phyloP scores from a whole-genome alignment of 1,139 yeast species.

The Hansenula lynferdii region DNA sequence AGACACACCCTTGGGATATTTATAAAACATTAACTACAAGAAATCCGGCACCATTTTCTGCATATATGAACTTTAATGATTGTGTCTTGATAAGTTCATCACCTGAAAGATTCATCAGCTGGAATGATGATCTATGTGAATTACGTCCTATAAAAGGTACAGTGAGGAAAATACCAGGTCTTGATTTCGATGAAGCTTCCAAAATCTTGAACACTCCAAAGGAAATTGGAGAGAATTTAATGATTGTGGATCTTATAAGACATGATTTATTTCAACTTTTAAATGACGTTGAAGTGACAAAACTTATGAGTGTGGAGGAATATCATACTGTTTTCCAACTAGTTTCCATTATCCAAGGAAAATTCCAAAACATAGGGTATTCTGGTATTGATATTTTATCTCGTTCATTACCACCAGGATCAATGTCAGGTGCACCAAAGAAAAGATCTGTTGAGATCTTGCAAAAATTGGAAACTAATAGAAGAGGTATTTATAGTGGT shows the following conservation, averaged over 20 bases:
- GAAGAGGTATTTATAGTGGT: constrained; percentile 89
- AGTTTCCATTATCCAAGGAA: constrained; percentile 83
- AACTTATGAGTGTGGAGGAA: constrained; percentile 89
- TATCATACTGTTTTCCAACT: constrained; percentile 87
- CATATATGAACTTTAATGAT: constrained; percentile 72
- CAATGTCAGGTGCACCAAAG: constrained; percentile 99
- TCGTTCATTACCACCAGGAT: constrained; percentile 91
- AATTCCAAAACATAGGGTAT: constrained; percentile 28
- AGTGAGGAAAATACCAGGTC: constrained; percentile 56
- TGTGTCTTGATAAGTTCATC: constrained; percentile 77
- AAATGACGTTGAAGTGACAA: constrained; percentile 63
- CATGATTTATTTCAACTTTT: constrained; percentile 80
- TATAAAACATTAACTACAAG: constrained; percentile 65
- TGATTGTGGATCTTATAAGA: constrained; percentile 95
- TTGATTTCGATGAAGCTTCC: constrained; percentile 56
- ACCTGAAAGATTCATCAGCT: constrained; percentile 87
- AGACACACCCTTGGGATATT: constrained; percentile 65
- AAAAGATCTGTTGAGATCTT: constrained; percentile 84
- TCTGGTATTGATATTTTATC: constrained; percentile 76
- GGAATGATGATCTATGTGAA: constrained; percentile 61
- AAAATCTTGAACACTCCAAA: constrained; percentile 74
- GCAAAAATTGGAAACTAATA: constrained; percentile 43
- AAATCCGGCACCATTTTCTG: constrained; percentile 93
- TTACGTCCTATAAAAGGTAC: constrained; percentile 97
- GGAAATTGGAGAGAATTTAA: constrained; percentile 91